phyloP scores from a whole-genome alignment of 805 yeast genomes.

The Saturnispora zaruensis region DNA sequence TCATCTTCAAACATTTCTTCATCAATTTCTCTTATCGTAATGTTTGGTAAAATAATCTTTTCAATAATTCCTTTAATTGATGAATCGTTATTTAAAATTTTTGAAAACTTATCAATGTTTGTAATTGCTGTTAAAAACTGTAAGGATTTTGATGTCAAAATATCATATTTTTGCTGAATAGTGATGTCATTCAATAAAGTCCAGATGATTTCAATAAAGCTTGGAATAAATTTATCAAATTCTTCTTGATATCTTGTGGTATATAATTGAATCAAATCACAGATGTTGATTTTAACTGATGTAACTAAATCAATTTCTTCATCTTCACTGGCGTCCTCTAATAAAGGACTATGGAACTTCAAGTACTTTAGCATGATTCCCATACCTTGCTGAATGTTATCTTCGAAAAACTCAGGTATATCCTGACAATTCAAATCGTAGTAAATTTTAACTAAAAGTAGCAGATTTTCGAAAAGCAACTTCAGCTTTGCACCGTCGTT shows the following conservation, averaged over 20 bases:
- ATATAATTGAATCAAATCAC: conserved; percentile 79
- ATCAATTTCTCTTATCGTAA: conserved; percentile 76
- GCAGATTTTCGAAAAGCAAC: conserved; percentile 59
- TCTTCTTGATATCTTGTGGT: conserved; percentile 89
- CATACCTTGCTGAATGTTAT: conserved; percentile 72
- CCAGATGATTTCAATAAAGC: conserved; percentile 82
- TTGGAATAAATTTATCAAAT: conserved; percentile 66
- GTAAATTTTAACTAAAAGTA: conserved; percentile 70
- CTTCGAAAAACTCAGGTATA: conserved; percentile 96
- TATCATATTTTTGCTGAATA: conserved; percentile 69
- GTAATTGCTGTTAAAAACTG: conserved; percentile 77
- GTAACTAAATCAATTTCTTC: conserved; percentile 62
- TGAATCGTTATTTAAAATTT: conserved; percentile 51
- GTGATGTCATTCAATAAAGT: conserved; percentile 57
- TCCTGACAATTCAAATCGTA: conserved; percentile 96
- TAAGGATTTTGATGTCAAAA: conserved; percentile 72
- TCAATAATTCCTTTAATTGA: conserved; percentile 70
- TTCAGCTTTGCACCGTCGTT: conserved; percentile 42
- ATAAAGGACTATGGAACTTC: conserved; percentile 44
- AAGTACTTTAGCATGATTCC: conserved; percentile 74
- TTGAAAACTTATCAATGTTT: conserved; percentile 55
- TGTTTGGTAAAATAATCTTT: conserved; percentile 81
- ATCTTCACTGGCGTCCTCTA: conserved; percentile 54
- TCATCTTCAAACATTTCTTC: conserved; percentile 95
- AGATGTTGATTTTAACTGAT: conserved; percentile 68